phyloP scores from a whole-genome alignment of 2,329 filamentous ascomycete species.

The Grosmannia huntii region DNA sequence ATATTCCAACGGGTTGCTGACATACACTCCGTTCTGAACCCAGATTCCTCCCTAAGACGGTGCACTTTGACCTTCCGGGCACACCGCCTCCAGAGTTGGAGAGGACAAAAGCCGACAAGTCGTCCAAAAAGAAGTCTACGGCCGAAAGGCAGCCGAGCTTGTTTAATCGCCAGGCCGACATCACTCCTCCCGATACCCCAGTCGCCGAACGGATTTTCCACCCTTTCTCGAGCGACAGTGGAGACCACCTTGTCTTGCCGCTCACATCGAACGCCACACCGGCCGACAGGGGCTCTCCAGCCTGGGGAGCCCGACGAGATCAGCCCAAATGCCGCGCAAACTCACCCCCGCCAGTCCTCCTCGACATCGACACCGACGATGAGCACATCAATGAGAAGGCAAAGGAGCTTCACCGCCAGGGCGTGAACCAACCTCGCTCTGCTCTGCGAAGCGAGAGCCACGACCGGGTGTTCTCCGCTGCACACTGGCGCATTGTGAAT shows the following conservation, averaged over 20 bases:
- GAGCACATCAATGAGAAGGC: conserved; percentile 41
- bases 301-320: conserved; percentile 63
- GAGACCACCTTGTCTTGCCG: conserved; percentile 41
- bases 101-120: conserved; percentile 13
- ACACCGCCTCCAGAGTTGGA: conserved; percentile 25
- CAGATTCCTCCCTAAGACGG: conserved; percentile 85
- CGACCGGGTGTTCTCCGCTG: conserved; percentile 60
- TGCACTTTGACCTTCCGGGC: conserved; percentile 66
- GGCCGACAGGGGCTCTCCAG: conserved; percentile 60
- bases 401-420: conserved; percentile 42
- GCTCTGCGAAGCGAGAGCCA: conserved; percentile 47
- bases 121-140: conserved; percentile 10
- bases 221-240: conserved; percentile 46
- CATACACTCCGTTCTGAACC: conserved; percentile 16
- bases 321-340: conserved; percentile 68
- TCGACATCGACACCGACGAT: conserved; percentile 55
- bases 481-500: conserved; percentile 70
- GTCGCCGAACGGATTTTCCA: conserved; percentile 33
- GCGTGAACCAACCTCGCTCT: conserved; percentile 39
- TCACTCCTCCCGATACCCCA: conserved; percentile 44
- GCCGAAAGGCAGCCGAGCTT: conserved; percentile 36
- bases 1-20: not conserved
- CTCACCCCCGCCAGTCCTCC: conserved; percentile 61
- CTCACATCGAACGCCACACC: conserved; percentile 46
- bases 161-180: conserved; percentile 33